phyloP scores from a whole-genome alignment of 2,329 filamentous ascomycete genomes.

The Phyllosticta ampelicida region DNA sequence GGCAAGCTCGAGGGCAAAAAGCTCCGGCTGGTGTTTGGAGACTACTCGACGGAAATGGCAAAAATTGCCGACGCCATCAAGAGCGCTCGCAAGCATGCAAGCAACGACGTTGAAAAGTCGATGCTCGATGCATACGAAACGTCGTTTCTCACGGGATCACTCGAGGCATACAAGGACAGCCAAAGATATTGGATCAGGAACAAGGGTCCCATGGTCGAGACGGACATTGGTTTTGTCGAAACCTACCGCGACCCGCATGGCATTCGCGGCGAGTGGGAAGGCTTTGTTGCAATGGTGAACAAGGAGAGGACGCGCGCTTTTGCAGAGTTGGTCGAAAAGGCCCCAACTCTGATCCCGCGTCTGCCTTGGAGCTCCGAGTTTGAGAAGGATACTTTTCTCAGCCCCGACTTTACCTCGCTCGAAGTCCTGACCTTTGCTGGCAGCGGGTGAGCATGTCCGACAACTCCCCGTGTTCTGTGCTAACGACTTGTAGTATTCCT shows the following conservation, averaged over 20 bases:
- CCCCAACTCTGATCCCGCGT: slow-evolving; percentile 74
- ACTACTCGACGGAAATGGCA: slow-evolving; percentile 36
- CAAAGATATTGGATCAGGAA: slow-evolving; percentile 45
- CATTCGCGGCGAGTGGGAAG: slow-evolving; percentile 44
- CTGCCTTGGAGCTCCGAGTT: slow-evolving; percentile 83
- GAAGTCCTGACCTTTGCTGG: slow-evolving; percentile 77
- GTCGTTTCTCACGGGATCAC: slow-evolving; percentile 39
- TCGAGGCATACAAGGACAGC: slow-evolving; percentile 40
- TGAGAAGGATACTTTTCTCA: slow-evolving; percentile 92
- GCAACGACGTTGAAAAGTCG: slow-evolving; percentile 33
- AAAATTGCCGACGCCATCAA: slow-evolving; percentile 36
- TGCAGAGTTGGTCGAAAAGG: slow-evolving; percentile 69
- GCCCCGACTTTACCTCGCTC: slow-evolving; percentile 89
- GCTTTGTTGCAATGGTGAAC: slow-evolving; percentile 58
- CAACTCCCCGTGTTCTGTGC: not conserved
- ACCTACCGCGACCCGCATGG: slow-evolving; percentile 46
- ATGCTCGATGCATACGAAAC: slow-evolving; percentile 40
- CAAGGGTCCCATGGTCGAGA: slow-evolving; percentile 41
- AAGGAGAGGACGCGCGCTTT: slow-evolving; percentile 84
- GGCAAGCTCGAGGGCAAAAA: slow-evolving; percentile 34
- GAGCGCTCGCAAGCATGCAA: slow-evolving; percentile 37
- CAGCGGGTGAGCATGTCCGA: slow-evolving; percentile 32
- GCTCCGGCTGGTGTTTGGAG: slow-evolving; percentile 35
- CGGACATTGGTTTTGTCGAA: slow-evolving; percentile 45
- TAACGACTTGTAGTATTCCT: slow-evolving; percentile 34